These are phyloP conservation scores for Boechera stricta DNA, from an alignment of 345 rosid species.

Conservation along the genomic window DNA sequence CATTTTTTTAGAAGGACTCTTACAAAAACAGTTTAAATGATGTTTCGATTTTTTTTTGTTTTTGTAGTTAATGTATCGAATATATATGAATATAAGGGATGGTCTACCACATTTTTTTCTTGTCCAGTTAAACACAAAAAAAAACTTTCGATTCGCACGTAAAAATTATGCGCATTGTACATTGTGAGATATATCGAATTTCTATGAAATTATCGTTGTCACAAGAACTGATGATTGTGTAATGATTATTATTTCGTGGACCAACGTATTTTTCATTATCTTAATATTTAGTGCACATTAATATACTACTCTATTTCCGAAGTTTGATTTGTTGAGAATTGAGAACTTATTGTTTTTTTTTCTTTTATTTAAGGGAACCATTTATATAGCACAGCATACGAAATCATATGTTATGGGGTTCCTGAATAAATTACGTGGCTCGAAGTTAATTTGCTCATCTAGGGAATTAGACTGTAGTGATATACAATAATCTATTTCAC, in stretches of 20 bases:
- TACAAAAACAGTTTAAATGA: no score
- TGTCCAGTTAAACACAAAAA: conserved; percentile 11
- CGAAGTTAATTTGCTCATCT: conserved; percentile 30
- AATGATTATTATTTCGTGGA: conserved; percentile 39
- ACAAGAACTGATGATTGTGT: conserved; percentile 39
- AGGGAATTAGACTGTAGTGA: conserved; percentile 16
- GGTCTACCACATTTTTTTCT: conserved; percentile 8
- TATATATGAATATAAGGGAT: no score
- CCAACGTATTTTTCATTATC: conserved; percentile 15
- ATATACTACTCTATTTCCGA: neutral
- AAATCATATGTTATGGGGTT: conserved; percentile 21
- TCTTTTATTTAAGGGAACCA: neutral
- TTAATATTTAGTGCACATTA: neutral
- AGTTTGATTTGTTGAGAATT: conserved; percentile 26
- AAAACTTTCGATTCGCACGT: neutral
- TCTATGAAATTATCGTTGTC: conserved; percentile 31
- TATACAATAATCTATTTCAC: conserved; percentile 2
- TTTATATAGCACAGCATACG: neutral
- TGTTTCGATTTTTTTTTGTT: no score
- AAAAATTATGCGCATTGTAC: conserved; percentile 18
- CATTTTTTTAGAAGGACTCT: neutral
- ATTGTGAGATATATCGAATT: conserved; percentile 24
- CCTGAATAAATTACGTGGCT: conserved; percentile 18
- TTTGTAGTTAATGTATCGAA: no score
- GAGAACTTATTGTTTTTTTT: conserved; percentile 9